phyloP scores from a whole-genome alignment of 805 yeast species.

The Candida boleticola region DNA sequence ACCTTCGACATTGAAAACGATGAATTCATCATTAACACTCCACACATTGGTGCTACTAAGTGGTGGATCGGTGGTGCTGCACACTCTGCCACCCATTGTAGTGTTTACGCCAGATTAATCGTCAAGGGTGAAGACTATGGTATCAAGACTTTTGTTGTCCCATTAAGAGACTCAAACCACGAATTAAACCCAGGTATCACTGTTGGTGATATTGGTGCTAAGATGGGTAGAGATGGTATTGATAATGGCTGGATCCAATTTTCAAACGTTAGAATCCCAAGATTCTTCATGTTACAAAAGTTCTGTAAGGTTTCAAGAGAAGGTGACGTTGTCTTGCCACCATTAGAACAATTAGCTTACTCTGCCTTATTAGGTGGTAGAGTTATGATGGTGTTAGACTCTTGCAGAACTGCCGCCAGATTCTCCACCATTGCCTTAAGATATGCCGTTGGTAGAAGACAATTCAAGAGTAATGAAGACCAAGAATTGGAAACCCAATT shows the following conservation, averaged over 20 bases:
- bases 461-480: constrained; percentile 34
- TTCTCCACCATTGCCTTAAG: constrained; percentile 43
- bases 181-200: constrained; percentile 43
- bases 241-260: constrained; percentile 51
- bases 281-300: constrained; percentile 46
- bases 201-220: constrained; percentile 47
- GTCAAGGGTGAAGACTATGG: constrained; percentile 46
- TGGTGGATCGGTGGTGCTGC: constrained; percentile 55
- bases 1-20: constrained; percentile 40
- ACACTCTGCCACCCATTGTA: constrained; percentile 43
- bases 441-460: constrained; percentile 47
- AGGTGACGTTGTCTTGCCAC: constrained; percentile 42
- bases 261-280: constrained; percentile 41
- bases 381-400: constrained; percentile 44
- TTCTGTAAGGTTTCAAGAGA: constrained; percentile 39
- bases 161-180: constrained; percentile 43
- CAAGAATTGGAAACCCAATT: constrained; percentile 36
- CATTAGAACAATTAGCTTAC: constrained; percentile 45
- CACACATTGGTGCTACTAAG: constrained; percentile 48
- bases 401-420: constrained; percentile 42
- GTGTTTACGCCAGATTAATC: constrained; percentile 41
- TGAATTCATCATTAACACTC: constrained; percentile 44
- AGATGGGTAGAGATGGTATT: constrained; percentile 50
- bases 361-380: constrained; percentile 45
- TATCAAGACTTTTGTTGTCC: constrained; percentile 46